A percentile compares a stretch with the other conserved stretches of the same genome.
These are phyloP conservation scores for Neodidymelliopsis sp. DNA, from an alignment of 2,329 filamentous ascomycete genomes.

Conservation along the genomic window DNA sequence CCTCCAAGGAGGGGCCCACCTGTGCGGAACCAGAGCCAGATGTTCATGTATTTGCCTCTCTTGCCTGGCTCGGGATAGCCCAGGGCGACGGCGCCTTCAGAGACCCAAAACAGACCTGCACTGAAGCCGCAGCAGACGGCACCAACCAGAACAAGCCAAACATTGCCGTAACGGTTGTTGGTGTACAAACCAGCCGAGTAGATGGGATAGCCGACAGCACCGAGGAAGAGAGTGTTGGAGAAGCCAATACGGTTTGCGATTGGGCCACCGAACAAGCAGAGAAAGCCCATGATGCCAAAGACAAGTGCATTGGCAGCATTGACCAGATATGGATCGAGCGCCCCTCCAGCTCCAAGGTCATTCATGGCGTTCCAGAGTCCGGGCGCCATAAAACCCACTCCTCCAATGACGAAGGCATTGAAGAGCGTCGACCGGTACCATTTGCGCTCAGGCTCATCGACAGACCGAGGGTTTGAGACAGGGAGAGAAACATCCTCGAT, in stretches of 20 bases:
- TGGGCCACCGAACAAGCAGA: conserved; percentile 58
- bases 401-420: conserved; percentile 62
- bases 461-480: conserved; percentile 12
- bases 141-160: conserved; percentile 61
- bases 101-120: conserved; percentile 61
- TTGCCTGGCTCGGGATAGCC: conserved; percentile 59
- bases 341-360: conserved; percentile 60
- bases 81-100: conserved; percentile 59
- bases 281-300: conserved; percentile 57
- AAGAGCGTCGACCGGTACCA: conserved; percentile 63
- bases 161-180: conserved; percentile 60
- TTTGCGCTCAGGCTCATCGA: conserved; percentile 16
- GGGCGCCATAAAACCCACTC: conserved; percentile 60
- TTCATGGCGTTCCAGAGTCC: conserved; percentile 66
- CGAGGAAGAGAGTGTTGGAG: conserved; percentile 54
- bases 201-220: conserved; percentile 58
- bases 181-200: conserved; percentile 56
- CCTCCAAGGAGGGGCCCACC: conserved; percentile 59
- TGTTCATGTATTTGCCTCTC: conserved; percentile 57
- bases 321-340: conserved; percentile 60
- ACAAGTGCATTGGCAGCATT: conserved; percentile 62
- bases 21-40: conserved; percentile 60
- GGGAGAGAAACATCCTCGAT: conserved; percentile 20
- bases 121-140: conserved; percentile 58
- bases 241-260: conserved; percentile 60